Conservation (phyloP, 129 eudicot species). For the Gnaphalium uliginosum region DNA sequence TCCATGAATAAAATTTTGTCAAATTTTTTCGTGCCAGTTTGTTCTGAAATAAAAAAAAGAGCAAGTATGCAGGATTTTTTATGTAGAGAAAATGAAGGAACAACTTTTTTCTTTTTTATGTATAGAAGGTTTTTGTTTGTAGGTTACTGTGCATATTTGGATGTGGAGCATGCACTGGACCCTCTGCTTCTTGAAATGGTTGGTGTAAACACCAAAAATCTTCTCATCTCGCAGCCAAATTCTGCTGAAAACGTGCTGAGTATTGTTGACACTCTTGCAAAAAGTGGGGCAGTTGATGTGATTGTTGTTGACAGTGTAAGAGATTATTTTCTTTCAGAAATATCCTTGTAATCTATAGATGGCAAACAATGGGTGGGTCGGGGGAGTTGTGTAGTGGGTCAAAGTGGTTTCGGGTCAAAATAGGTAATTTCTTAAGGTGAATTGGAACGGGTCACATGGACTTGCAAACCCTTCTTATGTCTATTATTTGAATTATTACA, state of each 20-base stretch:
- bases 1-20: background rate
- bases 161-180: conserved; percentile 90
- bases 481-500: background rate
- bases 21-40: conserved; percentile 3
- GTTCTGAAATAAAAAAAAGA: background rate
- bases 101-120: background rate
- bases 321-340: conserved; percentile 2
- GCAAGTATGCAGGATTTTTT: background rate
- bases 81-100: background rate
- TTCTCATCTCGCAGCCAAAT: conserved; percentile 92
- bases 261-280: conserved; percentile 80
- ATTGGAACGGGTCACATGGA: background rate
- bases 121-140: conserved; percentile 21
- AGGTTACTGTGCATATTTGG: conserved; percentile 96
- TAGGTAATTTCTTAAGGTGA: background rate
- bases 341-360: background rate
- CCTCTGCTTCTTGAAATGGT: conserved; percentile 71
- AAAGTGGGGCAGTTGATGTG: conserved; percentile 91
- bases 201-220: conserved; percentile 72
- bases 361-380: background rate
- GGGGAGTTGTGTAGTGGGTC: background rate
- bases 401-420: background rate
- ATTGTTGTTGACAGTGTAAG: conserved; percentile 96
- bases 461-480: background rate
- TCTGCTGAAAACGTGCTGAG: conserved; percentile 92